Base-by-base conservation (phyloP, 495 filamentous ascomycete genomes). In the Neurospora discreta region DNA sequence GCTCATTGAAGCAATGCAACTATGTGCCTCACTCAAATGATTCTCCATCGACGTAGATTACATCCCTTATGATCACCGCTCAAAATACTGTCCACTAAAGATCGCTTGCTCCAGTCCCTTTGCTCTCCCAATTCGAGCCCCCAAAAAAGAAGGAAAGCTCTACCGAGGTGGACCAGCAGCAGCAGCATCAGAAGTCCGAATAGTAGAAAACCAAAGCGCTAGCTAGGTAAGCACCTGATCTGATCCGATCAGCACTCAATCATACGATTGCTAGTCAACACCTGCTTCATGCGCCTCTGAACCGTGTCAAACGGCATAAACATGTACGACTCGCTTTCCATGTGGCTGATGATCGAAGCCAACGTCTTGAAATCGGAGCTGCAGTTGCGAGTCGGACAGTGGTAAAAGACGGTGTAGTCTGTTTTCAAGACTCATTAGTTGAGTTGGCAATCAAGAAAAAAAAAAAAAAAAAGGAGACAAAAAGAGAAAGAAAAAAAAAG, bases 281-380 rank as follows among this genome's bases (percentile, higher is more conserved):
- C 70, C 20, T 73, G 52, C 3, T 43, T 26, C 26, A 75, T 73
- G 1, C 42, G 58, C 5, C 11, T 20, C 78, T 85, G 82, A 10
- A 88, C 85, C 5, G 74, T 77, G 30, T 84, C 82, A 69, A 88
- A 88, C 38, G 80, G 77, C 72, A 85, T 84, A 58, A 79, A 84
- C 0, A 71, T 72, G 75, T 86, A 90, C 0, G 75, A 70, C 75
- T 87, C 88, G 74, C 85, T 89, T 77, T 89, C 87, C 6, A 88
- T 74, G 72, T 88, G 86, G 71, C 82, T 85, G 76, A 88, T 87
- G 40, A 88, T 68, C 4, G 71, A 82, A 38, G 85, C 86, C 69
- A 89, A 69, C 0, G 81, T 78, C 41, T 74, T 73, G 75, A 89
- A 90, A 39, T 87, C 71, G 72, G 79, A 83, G 15, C 42, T 43